Conservation (phyloP, 371 early-diverging fungal species). For the Mucor sp. region DNA sequence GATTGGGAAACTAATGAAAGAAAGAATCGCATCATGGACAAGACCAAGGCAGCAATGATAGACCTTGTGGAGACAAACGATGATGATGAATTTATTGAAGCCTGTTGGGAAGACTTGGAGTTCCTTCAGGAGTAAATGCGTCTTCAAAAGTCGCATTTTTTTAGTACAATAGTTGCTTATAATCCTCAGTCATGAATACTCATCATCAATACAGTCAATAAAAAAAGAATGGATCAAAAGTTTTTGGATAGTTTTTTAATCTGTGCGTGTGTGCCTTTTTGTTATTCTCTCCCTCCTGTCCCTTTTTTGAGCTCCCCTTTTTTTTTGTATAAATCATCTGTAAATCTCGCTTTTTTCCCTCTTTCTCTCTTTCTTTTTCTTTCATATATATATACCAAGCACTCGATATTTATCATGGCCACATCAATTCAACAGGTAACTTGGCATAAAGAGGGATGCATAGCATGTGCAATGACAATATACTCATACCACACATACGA, state of each 20-base stretch:
- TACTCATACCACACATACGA: not conserved
- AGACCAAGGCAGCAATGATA: too few relatives aligned
- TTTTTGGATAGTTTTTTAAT: not conserved
- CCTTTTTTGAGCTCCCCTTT: conserved; percentile 1
- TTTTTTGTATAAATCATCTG: not conserved
- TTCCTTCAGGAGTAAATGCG: too few relatives aligned
- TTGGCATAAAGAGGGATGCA: not conserved
- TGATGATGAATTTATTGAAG: too few relatives aligned
- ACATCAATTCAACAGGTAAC: not conserved
- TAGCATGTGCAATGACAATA: not conserved
- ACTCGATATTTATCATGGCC: not conserved
- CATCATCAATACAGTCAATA: not conserved
- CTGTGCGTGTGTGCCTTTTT: not conserved
- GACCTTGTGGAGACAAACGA: too few relatives aligned
- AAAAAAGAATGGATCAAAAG: not conserved
- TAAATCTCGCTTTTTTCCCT: not conserved
- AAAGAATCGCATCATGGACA: too few relatives aligned
- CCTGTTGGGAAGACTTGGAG: too few relatives aligned
- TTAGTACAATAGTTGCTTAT: too few relatives aligned
- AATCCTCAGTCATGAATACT: too few relatives aligned
- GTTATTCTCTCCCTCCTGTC: not conserved
- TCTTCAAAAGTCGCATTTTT: too few relatives aligned
- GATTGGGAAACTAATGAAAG: too few relatives aligned
- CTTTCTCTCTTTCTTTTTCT: not conserved
- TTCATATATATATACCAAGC: not conserved